These are phyloP conservation scores for Suhomyces sp. DNA, from an alignment of 805 yeast genomes.

Conservation along the genomic window DNA sequence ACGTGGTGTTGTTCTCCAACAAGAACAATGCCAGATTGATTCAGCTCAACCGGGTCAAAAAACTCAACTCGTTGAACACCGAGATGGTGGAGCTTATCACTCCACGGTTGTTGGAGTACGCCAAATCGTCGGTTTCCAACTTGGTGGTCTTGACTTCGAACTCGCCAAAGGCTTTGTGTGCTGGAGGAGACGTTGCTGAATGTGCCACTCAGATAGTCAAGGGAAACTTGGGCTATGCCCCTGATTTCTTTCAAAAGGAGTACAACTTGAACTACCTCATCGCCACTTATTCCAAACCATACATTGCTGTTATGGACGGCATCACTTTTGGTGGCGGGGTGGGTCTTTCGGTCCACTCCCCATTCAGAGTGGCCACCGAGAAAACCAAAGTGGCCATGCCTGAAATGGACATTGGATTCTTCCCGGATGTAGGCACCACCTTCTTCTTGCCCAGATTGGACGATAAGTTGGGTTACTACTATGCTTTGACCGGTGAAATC, in stretches of 20 bases:
- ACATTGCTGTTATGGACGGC: constrained; percentile 84
- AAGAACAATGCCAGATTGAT: constrained; percentile 67
- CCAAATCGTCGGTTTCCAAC: constrained; percentile 63
- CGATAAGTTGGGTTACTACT: constrained; percentile 78
- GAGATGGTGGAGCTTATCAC: constrained; percentile 71
- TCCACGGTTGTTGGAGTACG: constrained; percentile 73
- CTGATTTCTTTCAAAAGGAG: constrained; percentile 72
- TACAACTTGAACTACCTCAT: constrained; percentile 76
- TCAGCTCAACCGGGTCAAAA: constrained; percentile 73
- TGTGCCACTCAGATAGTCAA: constrained; percentile 60
- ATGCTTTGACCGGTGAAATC: constrained; percentile 82
- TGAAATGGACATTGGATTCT: constrained; percentile 93
- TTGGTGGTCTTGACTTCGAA: constrained; percentile 65
- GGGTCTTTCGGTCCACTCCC: constrained; percentile 85
- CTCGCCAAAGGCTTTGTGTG: constrained; percentile 76
- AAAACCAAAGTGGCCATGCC: constrained; percentile 95
- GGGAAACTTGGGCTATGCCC: constrained; percentile 46
- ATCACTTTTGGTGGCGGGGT: constrained; percentile 99
- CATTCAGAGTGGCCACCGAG: constrained; percentile 92
- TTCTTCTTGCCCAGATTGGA: constrained; percentile 83
- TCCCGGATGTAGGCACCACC: constrained; percentile 93
- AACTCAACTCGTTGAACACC: constrained; percentile 79
- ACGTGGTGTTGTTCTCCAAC: constrained; percentile 62
- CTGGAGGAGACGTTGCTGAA: constrained; percentile 93
- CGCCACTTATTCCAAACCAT: constrained; percentile 83